Percentiles rank a stretch among this genome's conserved stretches.
Conservation (phyloP, 257 asterid genomes). For the Lavandula angustifolia region DNA sequence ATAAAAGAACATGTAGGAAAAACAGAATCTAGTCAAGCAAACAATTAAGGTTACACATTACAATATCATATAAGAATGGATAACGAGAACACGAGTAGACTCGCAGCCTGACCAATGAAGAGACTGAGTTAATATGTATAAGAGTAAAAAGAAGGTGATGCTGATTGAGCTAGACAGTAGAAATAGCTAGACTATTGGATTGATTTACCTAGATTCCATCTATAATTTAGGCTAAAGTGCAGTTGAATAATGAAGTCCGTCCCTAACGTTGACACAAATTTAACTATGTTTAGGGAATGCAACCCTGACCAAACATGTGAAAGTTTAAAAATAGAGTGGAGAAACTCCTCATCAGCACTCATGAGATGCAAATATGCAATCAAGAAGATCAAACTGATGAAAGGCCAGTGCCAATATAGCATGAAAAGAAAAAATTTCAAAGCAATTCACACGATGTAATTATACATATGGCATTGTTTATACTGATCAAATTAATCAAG, state of each 20-base stretch:
- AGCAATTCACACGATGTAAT: background rate
- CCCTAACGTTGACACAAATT: background rate
- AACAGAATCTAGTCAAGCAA: conserved; percentile 5
- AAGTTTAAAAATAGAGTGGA: too few species aligned
- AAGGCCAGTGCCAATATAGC: background rate
- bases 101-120: conserved; percentile 19
- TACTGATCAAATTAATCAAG: background rate
- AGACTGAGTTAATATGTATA: background rate
- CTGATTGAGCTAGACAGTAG: background rate
- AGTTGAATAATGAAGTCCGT: background rate
- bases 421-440: background rate
- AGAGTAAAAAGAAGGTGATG: conserved; percentile 1
- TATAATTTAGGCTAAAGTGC: background rate
- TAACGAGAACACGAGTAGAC: background rate
- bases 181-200: background rate
- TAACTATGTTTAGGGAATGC: conserved; percentile 4
- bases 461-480: background rate
- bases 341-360: conserved; percentile 12
- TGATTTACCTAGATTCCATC: background rate
- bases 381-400: background rate
- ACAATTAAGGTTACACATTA: conserved; percentile 9
- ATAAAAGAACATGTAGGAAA: conserved; percentile 3
- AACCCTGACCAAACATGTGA: background rate
- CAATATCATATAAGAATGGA: background rate
- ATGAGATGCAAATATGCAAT: background rate